A percentile compares a stretch with the other conserved stretches of the same genome.
These are phyloP conservation scores for Schizophyllum amplum DNA, from an alignment of 1,284 basidiomycete species.

Conservation along the genomic window DNA sequence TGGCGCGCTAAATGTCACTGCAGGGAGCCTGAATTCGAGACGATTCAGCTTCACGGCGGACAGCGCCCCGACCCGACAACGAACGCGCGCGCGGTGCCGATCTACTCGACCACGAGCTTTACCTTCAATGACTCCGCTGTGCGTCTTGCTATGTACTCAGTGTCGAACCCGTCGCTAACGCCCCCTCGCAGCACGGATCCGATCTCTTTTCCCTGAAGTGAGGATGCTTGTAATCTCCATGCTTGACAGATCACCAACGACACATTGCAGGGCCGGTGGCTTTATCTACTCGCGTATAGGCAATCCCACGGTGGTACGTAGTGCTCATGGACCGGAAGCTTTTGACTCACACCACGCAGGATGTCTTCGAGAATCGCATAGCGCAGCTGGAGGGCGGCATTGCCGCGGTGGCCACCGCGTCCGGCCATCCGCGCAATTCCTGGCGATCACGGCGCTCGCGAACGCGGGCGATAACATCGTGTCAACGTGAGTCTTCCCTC, in stretches of 20 bases:
- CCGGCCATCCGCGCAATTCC: slow-evolving; percentile 77
- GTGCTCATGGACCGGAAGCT: neutral
- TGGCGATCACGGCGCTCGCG: slow-evolving; percentile 61
- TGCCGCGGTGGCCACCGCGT: slow-evolving; percentile 69
- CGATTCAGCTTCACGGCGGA: slow-evolving; percentile 79
- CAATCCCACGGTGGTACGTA: slow-evolving; percentile 74
- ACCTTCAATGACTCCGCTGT: slow-evolving; percentile 76
- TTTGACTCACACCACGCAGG: slow-evolving; percentile 24
- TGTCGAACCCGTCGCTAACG: neutral
- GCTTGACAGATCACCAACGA: neutral
- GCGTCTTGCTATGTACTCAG: slow-evolving; percentile 12
- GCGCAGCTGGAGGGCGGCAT: slow-evolving; percentile 77
- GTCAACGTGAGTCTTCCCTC: slow-evolving; percentile 54
- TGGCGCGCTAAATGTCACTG: neutral
- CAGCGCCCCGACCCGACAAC: slow-evolving; percentile 66
- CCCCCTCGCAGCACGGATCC: slow-evolving; percentile 59
- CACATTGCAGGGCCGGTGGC: slow-evolving; percentile 24
- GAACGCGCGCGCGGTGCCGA: slow-evolving; percentile 76
- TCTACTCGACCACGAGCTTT: slow-evolving; percentile 73
- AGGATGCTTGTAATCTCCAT: slow-evolving; percentile 7
- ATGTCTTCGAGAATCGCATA: slow-evolving; percentile 75
- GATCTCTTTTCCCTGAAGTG: slow-evolving; percentile 73
- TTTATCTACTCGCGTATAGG: slow-evolving; percentile 67
- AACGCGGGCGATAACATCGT: slow-evolving; percentile 71
- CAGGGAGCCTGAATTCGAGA: slow-evolving; percentile 72